phyloP scores from a whole-genome alignment of 805 yeast species.

The Kodamaea lidongshanica region DNA sequence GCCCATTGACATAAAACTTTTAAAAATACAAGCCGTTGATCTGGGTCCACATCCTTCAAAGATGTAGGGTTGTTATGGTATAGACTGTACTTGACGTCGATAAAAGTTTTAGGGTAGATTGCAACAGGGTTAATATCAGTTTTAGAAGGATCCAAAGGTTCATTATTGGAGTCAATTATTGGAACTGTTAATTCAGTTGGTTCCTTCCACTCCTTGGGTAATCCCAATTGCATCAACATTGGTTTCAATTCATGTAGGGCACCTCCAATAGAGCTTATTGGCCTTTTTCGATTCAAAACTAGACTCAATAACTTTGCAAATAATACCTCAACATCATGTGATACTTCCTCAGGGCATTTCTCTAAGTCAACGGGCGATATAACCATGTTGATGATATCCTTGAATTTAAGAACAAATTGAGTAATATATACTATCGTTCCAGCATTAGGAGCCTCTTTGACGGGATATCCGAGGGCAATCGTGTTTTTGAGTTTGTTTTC shows the following conservation, averaged over 20 bases:
- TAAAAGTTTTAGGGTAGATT: slow-evolving; percentile 4
- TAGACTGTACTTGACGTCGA: slow-evolving; percentile 18
- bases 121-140: slow-evolving; percentile 15
- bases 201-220: slow-evolving; percentile 37
- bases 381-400: slow-evolving; percentile 17
- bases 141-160: slow-evolving; percentile 15
- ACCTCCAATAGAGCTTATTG: slow-evolving; percentile 16
- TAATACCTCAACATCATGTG: slow-evolving; percentile 27
- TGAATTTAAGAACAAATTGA: slow-evolving; percentile 28
- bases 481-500: slow-evolving; percentile 23
- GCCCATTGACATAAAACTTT: slow-evolving; percentile 34
- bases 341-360: slow-evolving; percentile 23
- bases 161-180: slow-evolving; percentile 13
- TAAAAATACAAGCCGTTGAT: slow-evolving; percentile 32
- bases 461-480: slow-evolving; percentile 33
- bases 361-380: slow-evolving; percentile 30
- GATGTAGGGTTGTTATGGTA: slow-evolving; percentile 24
- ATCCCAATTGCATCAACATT: slow-evolving; percentile 21
- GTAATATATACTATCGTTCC: slow-evolving; percentile 29
- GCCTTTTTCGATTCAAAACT: slow-evolving; percentile 32
- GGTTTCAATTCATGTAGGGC: slow-evolving; percentile 33
- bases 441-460: slow-evolving; percentile 21
- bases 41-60: slow-evolving; percentile 27
- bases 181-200: slow-evolving; percentile 7
- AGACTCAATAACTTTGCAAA: slow-evolving; percentile 28